Evolutionary conservation across 495 filamentous ascomycete species (phyloP), one percentile per base, ranked within the genome.

Genomic region (Terfezia boudieri): DNA sequence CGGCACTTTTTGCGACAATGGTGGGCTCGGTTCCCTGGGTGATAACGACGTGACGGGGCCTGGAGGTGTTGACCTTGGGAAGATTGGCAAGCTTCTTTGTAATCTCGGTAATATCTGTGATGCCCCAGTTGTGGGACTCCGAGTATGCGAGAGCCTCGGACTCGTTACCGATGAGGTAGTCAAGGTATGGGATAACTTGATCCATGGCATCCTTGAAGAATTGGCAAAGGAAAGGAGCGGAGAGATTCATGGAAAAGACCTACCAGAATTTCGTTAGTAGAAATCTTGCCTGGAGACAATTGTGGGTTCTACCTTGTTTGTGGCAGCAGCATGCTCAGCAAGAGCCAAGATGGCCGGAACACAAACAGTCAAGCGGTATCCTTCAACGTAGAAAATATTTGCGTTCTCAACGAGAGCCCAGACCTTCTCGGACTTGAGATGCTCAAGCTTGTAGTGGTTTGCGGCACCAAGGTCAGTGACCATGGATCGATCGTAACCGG

Each of bases 191-290:
- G 9, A 83, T 74, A 2, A 82, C 81, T 58, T 77, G 76, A 69
- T 90, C 86, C 41, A 99, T 75, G 55, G 79, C 84, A 17, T 94
- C 87, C 75, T 94, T 96, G 79, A 95, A 99, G 77, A 94, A 93
- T 68, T 89, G 81, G 38, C 83, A 71, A 59, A 99, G 92, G 77
- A 96, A 99, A 35, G 92, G 90, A 20, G 90, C 90, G 41, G 82
- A 86, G 41, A 98, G 75, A 56, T 83, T 86, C 56, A 98, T 78
- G 63, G 87, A 77, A 70, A 96, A 93, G 52, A 76, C 66, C 82
- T 80, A 55, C 9, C 26, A 32, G 26, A n/a, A 32, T 32, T 32
- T 37, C 16, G 57, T 50, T 8, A 26, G 36, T 51, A 11, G 20
- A 14, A 58, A 8, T n/a, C 7, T 12, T 16, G 16, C 16, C n/a